A percentile compares a stretch with the other conserved stretches of the same genome.
Conservation (phyloP, 768 basidiomycete species). For the Auricularia sp. region DNA sequence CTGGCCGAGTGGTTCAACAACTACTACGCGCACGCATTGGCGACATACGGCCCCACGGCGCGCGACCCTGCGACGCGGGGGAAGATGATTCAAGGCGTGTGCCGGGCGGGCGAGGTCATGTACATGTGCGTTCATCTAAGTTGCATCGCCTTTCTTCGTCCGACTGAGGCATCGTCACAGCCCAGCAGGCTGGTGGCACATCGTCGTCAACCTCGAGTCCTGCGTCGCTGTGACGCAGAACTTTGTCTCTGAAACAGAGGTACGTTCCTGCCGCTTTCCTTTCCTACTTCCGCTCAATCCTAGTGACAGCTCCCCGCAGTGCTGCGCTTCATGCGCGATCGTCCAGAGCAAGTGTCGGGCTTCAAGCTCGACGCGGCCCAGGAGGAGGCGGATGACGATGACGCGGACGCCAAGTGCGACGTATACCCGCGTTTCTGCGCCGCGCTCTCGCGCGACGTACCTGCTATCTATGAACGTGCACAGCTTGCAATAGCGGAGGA, state of each 20-base stretch:
- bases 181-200: conserved; percentile 22
- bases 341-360: conserved; percentile 17
- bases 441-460: conserved; percentile 4
- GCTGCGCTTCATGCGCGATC: conserved; percentile 16
- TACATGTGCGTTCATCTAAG: conserved; percentile 10
- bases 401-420: background rate
- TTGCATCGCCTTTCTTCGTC: background rate
- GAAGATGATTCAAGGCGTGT: conserved; percentile 19
- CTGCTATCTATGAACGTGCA: background rate
- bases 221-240: conserved; percentile 22
- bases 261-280: background rate
- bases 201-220: conserved; percentile 19
- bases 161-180: background rate
- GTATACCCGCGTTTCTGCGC: conserved; percentile 10
- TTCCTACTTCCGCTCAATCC: background rate
- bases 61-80: conserved; percentile 12
- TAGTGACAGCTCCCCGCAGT: conserved; percentile 12
- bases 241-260: conserved; percentile 16
- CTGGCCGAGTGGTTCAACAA: conserved; percentile 16
- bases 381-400: conserved; percentile 1
- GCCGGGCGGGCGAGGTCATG: conserved; percentile 16
- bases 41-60: conserved; percentile 14
- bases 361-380: conserved; percentile 10
- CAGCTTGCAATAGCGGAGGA: background rate
- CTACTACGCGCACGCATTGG: conserved; percentile 14